Evolutionary conservation across 257 asterid species (phyloP).

Genomic region (Gentiana straminea): DNA sequence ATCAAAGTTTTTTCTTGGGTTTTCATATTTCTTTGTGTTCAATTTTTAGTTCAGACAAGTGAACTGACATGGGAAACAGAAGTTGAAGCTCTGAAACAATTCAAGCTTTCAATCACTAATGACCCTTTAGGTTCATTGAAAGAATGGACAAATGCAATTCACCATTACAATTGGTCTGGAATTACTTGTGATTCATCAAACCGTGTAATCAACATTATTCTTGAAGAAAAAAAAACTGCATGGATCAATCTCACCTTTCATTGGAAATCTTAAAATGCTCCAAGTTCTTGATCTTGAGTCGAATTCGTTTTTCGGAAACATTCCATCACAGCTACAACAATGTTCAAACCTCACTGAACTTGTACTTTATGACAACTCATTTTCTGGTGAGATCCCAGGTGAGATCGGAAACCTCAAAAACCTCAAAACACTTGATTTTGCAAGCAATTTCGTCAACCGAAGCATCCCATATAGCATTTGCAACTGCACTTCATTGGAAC

Average conservation of each 20-base stretch:
- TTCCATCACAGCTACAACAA: too few relatives aligned
- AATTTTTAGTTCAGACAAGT: too few relatives aligned
- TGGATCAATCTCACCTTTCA: conserved; percentile 43
- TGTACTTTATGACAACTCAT: conserved; percentile 8
- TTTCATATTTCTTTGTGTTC: background rate
- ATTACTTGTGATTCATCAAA: too few relatives aligned
- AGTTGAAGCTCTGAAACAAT: too few relatives aligned
- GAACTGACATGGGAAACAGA: too few relatives aligned
- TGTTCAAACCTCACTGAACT: too few relatives aligned
- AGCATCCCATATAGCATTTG: conserved; percentile 28
- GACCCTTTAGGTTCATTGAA: conserved; percentile 4
- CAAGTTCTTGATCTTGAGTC: too few relatives aligned
- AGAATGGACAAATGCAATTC: conserved; percentile 43
- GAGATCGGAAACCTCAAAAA: conserved; percentile 38
- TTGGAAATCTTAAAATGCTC: conserved; percentile 60
- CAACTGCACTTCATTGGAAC: too few relatives aligned
- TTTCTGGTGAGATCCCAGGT: conserved; percentile 51
- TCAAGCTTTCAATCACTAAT: too few relatives aligned
- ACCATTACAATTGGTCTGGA: conserved; percentile 25
- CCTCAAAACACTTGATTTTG: conserved; percentile 37
- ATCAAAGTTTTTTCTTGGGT: too few relatives aligned
- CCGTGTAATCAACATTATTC: conserved; percentile 39
- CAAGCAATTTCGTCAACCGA: conserved; percentile 45
- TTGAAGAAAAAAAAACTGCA: conserved; percentile 34
- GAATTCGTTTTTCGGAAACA: too few relatives aligned